Conservation (phyloP, 805 yeast genomes). For the Metschnikowia lachancei region DNA sequence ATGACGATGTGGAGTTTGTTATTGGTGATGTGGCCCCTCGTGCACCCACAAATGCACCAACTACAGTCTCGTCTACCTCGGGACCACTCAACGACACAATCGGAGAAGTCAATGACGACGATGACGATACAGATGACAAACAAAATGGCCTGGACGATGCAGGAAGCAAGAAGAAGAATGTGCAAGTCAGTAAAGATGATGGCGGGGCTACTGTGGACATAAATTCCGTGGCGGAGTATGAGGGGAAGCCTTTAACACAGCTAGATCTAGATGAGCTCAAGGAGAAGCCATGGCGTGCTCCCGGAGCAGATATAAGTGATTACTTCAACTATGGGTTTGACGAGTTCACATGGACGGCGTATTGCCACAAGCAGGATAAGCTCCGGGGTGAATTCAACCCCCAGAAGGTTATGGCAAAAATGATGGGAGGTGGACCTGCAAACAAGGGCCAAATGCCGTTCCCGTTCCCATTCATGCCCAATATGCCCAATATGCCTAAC, state of each 20-base stretch:
- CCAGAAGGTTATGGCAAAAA: constrained; percentile 67
- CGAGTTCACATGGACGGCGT: constrained; percentile 93
- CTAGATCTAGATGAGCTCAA: constrained; percentile 76
- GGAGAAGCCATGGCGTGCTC: constrained; percentile 97
- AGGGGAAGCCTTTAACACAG: constrained; percentile 81
- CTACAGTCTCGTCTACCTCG: constrained; percentile 26
- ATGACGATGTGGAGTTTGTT: constrained; percentile 79
- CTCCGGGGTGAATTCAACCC: constrained; percentile 78
- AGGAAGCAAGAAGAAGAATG: constrained; percentile 22
- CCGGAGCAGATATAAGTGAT: constrained; percentile 93
- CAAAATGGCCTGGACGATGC: constrained; percentile 1
- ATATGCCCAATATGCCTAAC: constrained; percentile 24
- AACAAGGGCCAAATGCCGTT: constrained; percentile 20
- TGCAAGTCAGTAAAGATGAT: constrained; percentile 35
- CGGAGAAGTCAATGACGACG: constrained; percentile 31
- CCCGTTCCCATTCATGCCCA: constrained; percentile 25
- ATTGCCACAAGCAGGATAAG: constrained; percentile 83
- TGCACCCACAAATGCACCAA: constrained; percentile 14
- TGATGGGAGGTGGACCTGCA: constrained; percentile 39
- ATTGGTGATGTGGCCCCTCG: constrained; percentile 44
- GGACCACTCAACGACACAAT: constrained; percentile 31
- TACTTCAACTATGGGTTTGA: constrained; percentile 96
- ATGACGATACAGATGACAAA: constrained; percentile 17
- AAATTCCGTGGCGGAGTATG: constrained; percentile 67
- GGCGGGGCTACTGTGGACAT: constrained; percentile 55